Evolutionary conservation across 352 stramenopile genomes (phyloP).

Genomic region (Globisporangium megalacanthum): DNA sequence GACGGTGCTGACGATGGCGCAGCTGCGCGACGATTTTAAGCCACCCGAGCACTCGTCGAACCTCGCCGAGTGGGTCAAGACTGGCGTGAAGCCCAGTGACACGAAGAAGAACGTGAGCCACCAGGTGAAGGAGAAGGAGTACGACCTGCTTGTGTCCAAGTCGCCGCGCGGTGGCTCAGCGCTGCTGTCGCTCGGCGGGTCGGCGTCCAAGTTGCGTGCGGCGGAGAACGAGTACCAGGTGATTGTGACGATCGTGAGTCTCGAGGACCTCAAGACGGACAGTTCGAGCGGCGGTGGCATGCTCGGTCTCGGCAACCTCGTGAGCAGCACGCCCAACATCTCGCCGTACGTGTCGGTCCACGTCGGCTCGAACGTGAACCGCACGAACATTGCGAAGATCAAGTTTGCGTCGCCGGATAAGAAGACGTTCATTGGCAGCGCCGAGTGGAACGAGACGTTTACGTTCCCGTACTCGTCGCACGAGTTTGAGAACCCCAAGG

Average conservation of each 20-base stretch:
- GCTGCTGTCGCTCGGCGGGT: constrained; percentile 19
- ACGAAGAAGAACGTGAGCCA: constrained; percentile 84
- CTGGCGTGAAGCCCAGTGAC: constrained; percentile 63
- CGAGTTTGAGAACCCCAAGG: constrained; percentile 29
- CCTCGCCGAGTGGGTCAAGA: constrained; percentile 77
- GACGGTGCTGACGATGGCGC: constrained; percentile 60
- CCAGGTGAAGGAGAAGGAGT: constrained; percentile 69
- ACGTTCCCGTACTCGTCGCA: constrained; percentile 61
- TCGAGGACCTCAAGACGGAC: constrained; percentile 57
- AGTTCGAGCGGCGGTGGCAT: constrained; percentile 60
- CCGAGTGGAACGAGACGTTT: constrained; percentile 78
- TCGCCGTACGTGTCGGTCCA: constrained; percentile 76
- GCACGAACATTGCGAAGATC: constrained; percentile 71
- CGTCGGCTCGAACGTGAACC: constrained; percentile 59
- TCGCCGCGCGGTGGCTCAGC: constrained; percentile 23
- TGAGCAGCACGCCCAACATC: constrained; percentile 73
- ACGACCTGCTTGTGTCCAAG: constrained; percentile 59
- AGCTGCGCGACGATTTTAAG: constrained; percentile 76
- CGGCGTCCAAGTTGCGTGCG: constrained; percentile 15
- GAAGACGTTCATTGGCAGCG: constrained; percentile 39
- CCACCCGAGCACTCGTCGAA: constrained; percentile 66
- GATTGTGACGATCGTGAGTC: constrained; percentile 53
- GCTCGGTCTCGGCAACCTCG: constrained; percentile 66
- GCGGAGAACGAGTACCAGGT: constrained; percentile 59
- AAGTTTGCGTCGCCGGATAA: constrained; percentile 35